A percentile compares a stretch with the other conserved stretches of the same genome.
Evolutionary conservation across 441 rosid genomes (phyloP).

Genomic region (Euphorbia celastroides): DNA sequence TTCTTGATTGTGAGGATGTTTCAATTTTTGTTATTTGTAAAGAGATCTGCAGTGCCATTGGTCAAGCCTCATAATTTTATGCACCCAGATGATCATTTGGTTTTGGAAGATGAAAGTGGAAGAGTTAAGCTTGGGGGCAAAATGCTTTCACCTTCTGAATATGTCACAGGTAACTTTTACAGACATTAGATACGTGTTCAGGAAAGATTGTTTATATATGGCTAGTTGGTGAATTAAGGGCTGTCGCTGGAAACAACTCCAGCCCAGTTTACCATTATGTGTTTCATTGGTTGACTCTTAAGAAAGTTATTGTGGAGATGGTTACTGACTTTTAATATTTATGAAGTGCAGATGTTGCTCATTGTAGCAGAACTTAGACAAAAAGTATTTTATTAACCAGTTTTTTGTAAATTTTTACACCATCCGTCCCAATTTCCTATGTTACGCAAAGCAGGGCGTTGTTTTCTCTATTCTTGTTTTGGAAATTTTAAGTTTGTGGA

Average conservation of each 20-base stretch:
- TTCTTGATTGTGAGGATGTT: slow-evolving; percentile 3
- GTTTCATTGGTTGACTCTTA: neutral
- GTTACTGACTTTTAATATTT: neutral
- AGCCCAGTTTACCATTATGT: slow-evolving; percentile 9
- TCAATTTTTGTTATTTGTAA: slow-evolving; percentile 21
- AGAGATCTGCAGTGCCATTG: slow-evolving; percentile 75
- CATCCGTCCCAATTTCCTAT: neutral
- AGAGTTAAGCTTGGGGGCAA: slow-evolving; percentile 80
- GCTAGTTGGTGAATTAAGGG: slow-evolving; percentile 6
- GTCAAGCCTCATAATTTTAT: slow-evolving; percentile 78
- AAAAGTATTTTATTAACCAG: neutral
- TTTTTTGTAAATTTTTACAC: neutral
- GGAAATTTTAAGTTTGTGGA: neutral
- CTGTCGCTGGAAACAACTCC: neutral
- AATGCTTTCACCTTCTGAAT: slow-evolving; percentile 47
- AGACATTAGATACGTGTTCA: slow-evolving; percentile 1
- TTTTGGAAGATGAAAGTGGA: slow-evolving; percentile 96
- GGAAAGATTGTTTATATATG: neutral
- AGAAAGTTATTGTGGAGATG: neutral
- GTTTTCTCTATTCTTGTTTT: neutral
- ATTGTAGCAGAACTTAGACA: neutral
- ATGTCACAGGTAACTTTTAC: slow-evolving; percentile 65
- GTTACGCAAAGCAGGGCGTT: neutral
- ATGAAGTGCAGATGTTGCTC: neutral
- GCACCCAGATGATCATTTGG: slow-evolving; percentile 72